These are phyloP conservation scores for Amyloporia xantha DNA, from an alignment of 768 basidiomycete genomes.

Conservation along the genomic window DNA sequence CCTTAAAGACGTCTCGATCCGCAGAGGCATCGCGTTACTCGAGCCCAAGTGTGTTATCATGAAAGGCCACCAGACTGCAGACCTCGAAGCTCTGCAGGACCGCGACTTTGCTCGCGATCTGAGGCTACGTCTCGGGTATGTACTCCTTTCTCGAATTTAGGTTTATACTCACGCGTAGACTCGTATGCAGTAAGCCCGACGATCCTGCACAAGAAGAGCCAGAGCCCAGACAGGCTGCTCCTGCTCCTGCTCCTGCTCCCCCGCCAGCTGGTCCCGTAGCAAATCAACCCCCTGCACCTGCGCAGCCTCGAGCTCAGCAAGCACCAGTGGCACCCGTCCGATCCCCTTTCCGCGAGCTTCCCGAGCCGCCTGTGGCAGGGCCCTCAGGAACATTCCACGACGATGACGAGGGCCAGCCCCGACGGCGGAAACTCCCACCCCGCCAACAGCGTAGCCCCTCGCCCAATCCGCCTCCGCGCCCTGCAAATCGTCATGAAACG, in stretches of 20 bases:
- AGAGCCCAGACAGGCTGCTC: background rate
- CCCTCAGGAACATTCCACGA: slow-evolving; percentile 15
- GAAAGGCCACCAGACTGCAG: slow-evolving; percentile 56
- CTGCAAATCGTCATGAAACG: background rate
- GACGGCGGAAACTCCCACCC: slow-evolving; percentile 18
- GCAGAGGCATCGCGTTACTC: slow-evolving; percentile 69
- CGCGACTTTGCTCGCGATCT: slow-evolving; percentile 57
- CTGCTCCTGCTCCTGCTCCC: slow-evolving; percentile 5
- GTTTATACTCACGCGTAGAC: slow-evolving; percentile 6
- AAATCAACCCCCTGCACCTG: slow-evolving; percentile 11
- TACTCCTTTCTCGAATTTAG: background rate
- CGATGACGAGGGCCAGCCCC: slow-evolving; percentile 20
- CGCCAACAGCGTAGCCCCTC: slow-evolving; percentile 11
- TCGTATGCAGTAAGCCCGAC: slow-evolving; percentile 1
- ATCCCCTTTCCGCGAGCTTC: slow-evolving; percentile 7
- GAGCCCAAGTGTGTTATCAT: slow-evolving; percentile 60
- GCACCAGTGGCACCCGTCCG: background rate
- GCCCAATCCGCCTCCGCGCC: slow-evolving; percentile 15
- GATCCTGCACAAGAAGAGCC: slow-evolving; percentile 7
- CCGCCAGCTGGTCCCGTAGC: slow-evolving; percentile 3
- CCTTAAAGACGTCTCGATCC: slow-evolving; percentile 60
- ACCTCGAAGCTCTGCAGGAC: slow-evolving; percentile 54
- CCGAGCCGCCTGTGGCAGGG: slow-evolving; percentile 11
- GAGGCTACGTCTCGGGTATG: slow-evolving; percentile 62
- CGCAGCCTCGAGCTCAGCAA: background rate